These are phyloP conservation scores for Pleurozium schreberi DNA, from an alignment of 225 moss, liverwort and hornwort species.

Conservation along the genomic window DNA sequence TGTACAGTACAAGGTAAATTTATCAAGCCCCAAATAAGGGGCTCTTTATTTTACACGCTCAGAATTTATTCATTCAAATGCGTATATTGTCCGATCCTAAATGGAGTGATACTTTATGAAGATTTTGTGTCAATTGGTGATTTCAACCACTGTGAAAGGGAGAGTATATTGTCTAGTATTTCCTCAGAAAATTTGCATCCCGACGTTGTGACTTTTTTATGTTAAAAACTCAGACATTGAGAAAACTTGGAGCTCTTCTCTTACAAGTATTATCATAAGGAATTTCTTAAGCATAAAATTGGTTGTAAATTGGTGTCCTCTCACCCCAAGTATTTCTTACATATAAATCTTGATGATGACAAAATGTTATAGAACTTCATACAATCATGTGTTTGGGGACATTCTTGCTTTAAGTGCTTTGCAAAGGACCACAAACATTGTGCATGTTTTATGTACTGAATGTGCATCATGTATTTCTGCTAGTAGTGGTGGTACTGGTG, in stretches of 20 bases:
- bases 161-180: too few species aligned
- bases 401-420: background rate
- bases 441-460: background rate
- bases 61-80: background rate
- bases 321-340: too few species aligned
- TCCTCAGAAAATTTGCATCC: background rate
- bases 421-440: background rate
- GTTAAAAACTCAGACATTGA: background rate
- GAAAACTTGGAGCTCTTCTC: background rate
- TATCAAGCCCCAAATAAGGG: too few species aligned
- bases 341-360: background rate
- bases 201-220: accelerated
- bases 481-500: background rate
- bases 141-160: background rate
- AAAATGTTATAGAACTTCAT: background rate
- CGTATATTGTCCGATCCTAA: too few species aligned
- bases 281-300: background rate
- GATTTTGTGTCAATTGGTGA: background rate
- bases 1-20: too few species aligned
- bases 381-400: background rate
- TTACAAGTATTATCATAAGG: background rate
- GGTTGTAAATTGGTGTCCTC: background rate
- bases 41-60: too few species aligned
- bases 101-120: background rate
- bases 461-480: background rate